A percentile compares a stretch with the other conserved stretches of the same genome.
These are phyloP conservation scores for Schwanniomyces yamadae DNA, from an alignment of 805 yeast species.

Conservation along the genomic window DNA sequence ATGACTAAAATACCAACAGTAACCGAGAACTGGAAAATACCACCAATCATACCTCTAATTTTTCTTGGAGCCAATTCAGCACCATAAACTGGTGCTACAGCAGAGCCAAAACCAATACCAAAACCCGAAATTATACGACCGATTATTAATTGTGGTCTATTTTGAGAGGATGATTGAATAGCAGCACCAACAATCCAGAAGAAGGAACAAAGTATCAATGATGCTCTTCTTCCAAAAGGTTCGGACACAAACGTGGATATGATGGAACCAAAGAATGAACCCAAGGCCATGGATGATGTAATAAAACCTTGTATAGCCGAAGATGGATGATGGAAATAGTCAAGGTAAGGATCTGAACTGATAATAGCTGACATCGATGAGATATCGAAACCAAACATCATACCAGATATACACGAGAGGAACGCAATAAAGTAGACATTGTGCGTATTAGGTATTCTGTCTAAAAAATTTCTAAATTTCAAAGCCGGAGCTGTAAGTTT, in stretches of 20 bases:
- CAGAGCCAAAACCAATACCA: constrained; percentile 29
- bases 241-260: constrained; percentile 19
- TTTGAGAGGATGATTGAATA: constrained; percentile 22
- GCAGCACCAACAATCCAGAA: constrained; percentile 29
- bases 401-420: constrained; percentile 63
- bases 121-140: constrained; percentile 32
- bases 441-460: constrained; percentile 39
- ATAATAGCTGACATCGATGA: constrained; percentile 69
- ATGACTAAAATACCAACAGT: constrained; percentile 18
- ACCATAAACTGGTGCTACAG: constrained; percentile 31
- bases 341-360: constrained; percentile 40
- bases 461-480: constrained; percentile 30
- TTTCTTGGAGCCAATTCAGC: constrained; percentile 27
- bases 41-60: constrained; percentile 21
- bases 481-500: constrained; percentile 32
- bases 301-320: constrained; percentile 66
- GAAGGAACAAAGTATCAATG: constrained; percentile 22
- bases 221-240: constrained; percentile 24
- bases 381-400: constrained; percentile 73
- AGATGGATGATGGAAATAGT: constrained; percentile 49
- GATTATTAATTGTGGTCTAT: constrained; percentile 21
- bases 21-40: constrained; percentile 21
- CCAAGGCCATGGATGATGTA: constrained; percentile 57
- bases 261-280: constrained; percentile 22
- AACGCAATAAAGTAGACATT: constrained; percentile 56